Percentiles rank a stretch among this genome's conserved stretches.
Conservation (phyloP, 129 eudicot genomes). For the Artemisia annua region DNA sequence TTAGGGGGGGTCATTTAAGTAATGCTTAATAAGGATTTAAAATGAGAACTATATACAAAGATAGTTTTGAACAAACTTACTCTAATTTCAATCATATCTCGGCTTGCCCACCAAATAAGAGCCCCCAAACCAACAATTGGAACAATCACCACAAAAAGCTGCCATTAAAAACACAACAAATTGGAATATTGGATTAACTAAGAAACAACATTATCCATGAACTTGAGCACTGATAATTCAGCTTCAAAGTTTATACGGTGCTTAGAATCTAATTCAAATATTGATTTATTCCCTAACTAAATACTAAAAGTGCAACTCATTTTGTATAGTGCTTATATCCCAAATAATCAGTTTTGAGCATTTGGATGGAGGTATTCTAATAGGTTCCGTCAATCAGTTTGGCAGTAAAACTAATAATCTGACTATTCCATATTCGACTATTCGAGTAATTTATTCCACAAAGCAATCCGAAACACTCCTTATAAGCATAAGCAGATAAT, state of each 20-base stretch:
- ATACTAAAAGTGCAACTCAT: not conserved
- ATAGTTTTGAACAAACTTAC: conserved; percentile 41
- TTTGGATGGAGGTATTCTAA: too few species aligned
- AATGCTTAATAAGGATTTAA: too few species aligned
- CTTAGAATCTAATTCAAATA: not conserved
- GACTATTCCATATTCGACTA: too few species aligned
- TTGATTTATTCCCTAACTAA: not conserved
- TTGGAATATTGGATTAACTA: not conserved
- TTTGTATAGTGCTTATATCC: too few species aligned
- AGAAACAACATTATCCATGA: conserved; percentile 8
- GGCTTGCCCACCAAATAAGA: conserved; percentile 95
- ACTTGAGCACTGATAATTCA: not conserved
- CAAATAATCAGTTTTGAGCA: too few species aligned
- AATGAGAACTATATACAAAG: conserved; percentile 13
- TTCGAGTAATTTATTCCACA: too few species aligned
- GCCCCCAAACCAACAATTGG: conserved; percentile 90
- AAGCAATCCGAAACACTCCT: too few species aligned
- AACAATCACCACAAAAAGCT: conserved; percentile 77
- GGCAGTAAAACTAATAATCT: too few species aligned
- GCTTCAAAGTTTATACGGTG: not conserved
- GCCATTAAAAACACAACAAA: conserved; percentile 28
- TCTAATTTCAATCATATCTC: conserved; percentile 68
- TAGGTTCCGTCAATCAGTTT: too few species aligned
- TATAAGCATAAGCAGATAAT: too few species aligned
- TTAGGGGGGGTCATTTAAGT: not conserved